A percentile compares a stretch with the other conserved stretches of the same genome.
Evolutionary conservation across 805 yeast genomes (phyloP).

Genomic region (Candida dendrica): DNA sequence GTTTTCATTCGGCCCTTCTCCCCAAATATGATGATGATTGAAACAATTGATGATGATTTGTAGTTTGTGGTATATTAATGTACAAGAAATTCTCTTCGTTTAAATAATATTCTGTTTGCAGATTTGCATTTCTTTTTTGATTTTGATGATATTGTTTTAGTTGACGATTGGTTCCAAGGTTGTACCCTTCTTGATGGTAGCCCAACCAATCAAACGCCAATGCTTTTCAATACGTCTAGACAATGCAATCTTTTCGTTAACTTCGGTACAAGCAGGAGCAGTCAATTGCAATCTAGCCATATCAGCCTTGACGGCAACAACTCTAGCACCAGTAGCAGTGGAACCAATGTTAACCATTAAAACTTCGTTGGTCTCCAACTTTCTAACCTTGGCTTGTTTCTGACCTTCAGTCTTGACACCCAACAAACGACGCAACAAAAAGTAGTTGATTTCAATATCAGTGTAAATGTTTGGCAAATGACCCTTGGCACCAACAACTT

Average conservation of each 20-base stretch:
- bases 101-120: too few species aligned
- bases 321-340: conserved; percentile 99
- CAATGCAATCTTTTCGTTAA: conserved; percentile 95
- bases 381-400: conserved; percentile 94
- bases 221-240: conserved; percentile 99
- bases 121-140: background rate
- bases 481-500: conserved; percentile 97
- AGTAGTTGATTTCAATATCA: conserved; percentile 95
- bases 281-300: conserved; percentile 97
- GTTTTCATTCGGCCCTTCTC: too few species aligned
- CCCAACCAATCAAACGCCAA: conserved; percentile 99
- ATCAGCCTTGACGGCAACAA: conserved; percentile 95
- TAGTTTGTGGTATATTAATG: too few species aligned
- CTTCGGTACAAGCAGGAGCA: conserved; percentile 97
- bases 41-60: too few species aligned
- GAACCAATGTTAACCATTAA: conserved; percentile 99
- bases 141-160: conserved; percentile 1
- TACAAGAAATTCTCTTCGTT: too few species aligned
- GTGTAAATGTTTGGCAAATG: conserved; percentile 93
- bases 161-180: conserved; percentile 65
- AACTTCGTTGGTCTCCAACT: conserved; percentile 89
- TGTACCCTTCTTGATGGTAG: conserved; percentile 91
- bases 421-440: conserved; percentile 89
- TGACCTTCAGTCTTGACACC: conserved; percentile 98
- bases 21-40: too few species aligned